Percentiles rank a stretch among this genome's conserved stretches.
phyloP scores from a whole-genome alignment of 768 basidiomycete species.

The Serendipita sp. region DNA sequence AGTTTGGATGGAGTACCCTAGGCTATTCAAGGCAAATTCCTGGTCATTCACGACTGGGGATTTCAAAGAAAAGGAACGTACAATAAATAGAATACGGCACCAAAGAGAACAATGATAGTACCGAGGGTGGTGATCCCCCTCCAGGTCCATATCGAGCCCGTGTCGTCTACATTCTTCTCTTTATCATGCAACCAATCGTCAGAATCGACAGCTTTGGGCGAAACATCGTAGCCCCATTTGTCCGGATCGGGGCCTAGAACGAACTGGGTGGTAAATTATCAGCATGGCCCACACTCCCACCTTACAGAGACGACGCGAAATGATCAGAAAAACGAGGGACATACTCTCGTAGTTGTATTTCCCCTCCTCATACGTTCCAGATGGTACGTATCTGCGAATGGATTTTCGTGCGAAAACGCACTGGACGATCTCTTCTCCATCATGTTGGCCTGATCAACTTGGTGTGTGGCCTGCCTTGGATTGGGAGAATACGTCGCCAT shows the following conservation, averaged over 20 bases:
- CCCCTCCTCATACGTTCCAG: too few relatives aligned
- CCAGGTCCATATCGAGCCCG: neutral
- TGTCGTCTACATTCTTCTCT: constrained; percentile 1
- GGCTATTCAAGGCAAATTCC: neutral
- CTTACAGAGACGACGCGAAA: too few relatives aligned
- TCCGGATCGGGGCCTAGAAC: neutral
- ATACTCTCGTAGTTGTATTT: too few relatives aligned
- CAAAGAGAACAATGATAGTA: neutral
- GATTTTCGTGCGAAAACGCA: too few relatives aligned
- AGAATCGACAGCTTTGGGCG: neutral
- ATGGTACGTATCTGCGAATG: too few relatives aligned
- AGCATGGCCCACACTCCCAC: too few relatives aligned
- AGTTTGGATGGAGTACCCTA: neutral
- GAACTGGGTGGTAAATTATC: too few relatives aligned
- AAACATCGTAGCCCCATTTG: neutral
- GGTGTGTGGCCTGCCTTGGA: too few relatives aligned
- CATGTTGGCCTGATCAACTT: too few relatives aligned
- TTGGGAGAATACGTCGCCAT: too few relatives aligned
- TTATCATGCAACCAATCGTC: neutral
- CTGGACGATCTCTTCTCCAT: too few relatives aligned
- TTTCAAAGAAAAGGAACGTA: neutral
- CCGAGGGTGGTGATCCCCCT: neutral
- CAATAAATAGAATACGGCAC: neutral
- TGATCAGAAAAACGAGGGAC: too few relatives aligned
- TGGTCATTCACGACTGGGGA: neutral